phyloP scores from a whole-genome alignment of 805 yeast genomes.

The Suhomyces prunicola region DNA sequence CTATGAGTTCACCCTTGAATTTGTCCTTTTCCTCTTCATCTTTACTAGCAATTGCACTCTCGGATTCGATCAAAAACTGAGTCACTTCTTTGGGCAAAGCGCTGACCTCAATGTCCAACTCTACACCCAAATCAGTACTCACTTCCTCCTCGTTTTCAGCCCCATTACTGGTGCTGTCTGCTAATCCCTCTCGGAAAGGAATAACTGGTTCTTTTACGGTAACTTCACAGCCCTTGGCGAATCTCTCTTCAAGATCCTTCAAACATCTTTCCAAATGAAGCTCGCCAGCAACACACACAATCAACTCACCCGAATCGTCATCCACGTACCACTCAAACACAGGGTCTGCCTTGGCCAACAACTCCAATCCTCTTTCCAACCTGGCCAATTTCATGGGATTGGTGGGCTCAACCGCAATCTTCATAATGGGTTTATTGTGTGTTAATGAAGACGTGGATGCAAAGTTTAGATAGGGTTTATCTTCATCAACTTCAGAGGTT shows the following conservation, averaged over 20 bases:
- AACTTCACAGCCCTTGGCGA: conserved; percentile 82
- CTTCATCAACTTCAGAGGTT: conserved; percentile 54
- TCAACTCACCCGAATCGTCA: conserved; percentile 85
- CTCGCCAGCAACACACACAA: conserved; percentile 94
- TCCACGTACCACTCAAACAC: conserved; percentile 84
- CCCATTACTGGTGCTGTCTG: conserved; percentile 31
- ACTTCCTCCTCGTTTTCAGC: conserved; percentile 19
- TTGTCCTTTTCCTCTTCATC: conserved; percentile 13
- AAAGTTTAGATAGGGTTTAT: conserved; percentile 69
- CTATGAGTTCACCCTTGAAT: conserved; percentile 12
- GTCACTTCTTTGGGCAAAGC: conserved; percentile 57
- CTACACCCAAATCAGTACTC: conserved; percentile 42
- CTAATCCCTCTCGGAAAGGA: conserved; percentile 86
- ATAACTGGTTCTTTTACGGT: conserved; percentile 88
- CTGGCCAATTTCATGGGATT: conserved; percentile 77
- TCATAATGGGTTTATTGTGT: conserved; percentile 83
- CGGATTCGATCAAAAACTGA: conserved; percentile 47
- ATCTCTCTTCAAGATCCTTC: conserved; percentile 84
- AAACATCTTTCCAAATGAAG: conserved; percentile 91
- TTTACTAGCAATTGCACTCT: conserved; percentile 36
- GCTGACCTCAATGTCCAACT: conserved; percentile 50
- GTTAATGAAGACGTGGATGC: conserved; percentile 45
- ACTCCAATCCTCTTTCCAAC: conserved; percentile 72
- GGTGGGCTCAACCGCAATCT: conserved; percentile 93
- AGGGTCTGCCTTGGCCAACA: conserved; percentile 88